These are phyloP conservation scores for Leucocoprinus sp. DNA, from an alignment of 768 basidiomycete species.

Conservation along the genomic window DNA sequence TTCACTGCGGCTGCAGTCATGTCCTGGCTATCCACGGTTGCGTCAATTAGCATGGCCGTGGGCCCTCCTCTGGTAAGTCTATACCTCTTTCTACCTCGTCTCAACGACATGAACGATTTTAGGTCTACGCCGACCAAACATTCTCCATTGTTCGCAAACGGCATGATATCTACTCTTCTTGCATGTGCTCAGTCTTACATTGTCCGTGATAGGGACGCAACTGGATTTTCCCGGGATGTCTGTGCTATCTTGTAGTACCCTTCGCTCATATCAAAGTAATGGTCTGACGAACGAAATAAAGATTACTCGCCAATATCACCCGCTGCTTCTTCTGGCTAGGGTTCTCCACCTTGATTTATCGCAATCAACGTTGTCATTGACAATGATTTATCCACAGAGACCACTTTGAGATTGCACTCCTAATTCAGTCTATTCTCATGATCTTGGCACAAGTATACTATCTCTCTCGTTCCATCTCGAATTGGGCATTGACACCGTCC, in stretches of 20 bases:
- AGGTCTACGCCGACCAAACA: conserved; percentile 80
- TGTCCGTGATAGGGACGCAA: conserved; percentile 51
- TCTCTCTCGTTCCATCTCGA: background rate
- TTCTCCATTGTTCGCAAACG: conserved; percentile 67
- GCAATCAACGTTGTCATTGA: background rate
- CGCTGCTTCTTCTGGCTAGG: conserved; percentile 91
- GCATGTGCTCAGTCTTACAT: background rate
- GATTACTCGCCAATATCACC: conserved; percentile 77
- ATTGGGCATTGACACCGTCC: conserved; percentile 8
- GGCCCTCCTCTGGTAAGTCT: conserved; percentile 59
- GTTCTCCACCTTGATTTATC: conserved; percentile 18
- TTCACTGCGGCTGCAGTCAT: conserved; percentile 18
- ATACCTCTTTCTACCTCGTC: background rate
- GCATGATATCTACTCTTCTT: conserved; percentile 32
- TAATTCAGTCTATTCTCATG: conserved; percentile 82
- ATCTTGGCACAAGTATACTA: conserved; percentile 66
- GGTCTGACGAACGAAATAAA: conserved; percentile 19
- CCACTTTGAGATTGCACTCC: conserved; percentile 65
- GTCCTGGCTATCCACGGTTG: conserved; percentile 59
- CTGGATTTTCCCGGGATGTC: conserved; percentile 81
- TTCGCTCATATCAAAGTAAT: conserved; percentile 1
- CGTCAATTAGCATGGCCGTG: conserved; percentile 77
- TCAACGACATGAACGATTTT: conserved; percentile 6
- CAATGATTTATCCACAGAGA: conserved; percentile 26
- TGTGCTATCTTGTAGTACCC: conserved; percentile 68